Evolutionary conservation across 1,284 basidiomycete species (phyloP).

Genomic region (Sanghuangporus baumii): DNA sequence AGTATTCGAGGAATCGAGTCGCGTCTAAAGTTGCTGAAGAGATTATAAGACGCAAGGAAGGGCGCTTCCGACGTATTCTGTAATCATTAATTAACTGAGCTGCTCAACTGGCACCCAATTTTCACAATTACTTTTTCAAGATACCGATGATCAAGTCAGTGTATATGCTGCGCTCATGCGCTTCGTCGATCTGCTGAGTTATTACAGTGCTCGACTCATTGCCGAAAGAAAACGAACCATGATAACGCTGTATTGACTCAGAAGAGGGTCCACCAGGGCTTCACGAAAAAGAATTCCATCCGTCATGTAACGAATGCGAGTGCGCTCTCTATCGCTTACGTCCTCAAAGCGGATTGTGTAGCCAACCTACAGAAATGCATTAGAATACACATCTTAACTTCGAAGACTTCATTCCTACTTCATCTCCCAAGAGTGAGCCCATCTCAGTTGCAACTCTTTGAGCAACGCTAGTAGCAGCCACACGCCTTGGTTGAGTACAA

Average conservation of each 20-base stretch:
- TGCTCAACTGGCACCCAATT: constrained; percentile 23
- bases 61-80: constrained; percentile 85
- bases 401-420: constrained; percentile 45
- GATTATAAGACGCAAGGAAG: constrained; percentile 84
- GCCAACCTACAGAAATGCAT: constrained; percentile 60
- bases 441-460: constrained; percentile 86
- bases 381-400: not conserved
- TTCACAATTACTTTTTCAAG: constrained; percentile 68
- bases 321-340: constrained; percentile 72
- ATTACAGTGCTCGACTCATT: constrained; percentile 7
- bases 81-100: constrained; percentile 21
- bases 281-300: constrained; percentile 98
- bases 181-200: constrained; percentile 80
- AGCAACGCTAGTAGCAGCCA: constrained; percentile 94
- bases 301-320: constrained; percentile 94
- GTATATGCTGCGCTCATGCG: constrained; percentile 92
- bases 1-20: constrained; percentile 83
- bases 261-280: constrained; percentile 81
- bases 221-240: constrained; percentile 58
- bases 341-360: constrained; percentile 99
- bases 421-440: constrained; percentile 83
- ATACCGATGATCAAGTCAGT: constrained; percentile 93
- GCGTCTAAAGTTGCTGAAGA: constrained; percentile 97
- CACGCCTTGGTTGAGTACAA: constrained; percentile 92
- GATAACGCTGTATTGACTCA: constrained; percentile 90